These are phyloP conservation scores for Choiromyces venosus DNA, from an alignment of 495 filamentous ascomycete genomes.

Conservation along the genomic window DNA sequence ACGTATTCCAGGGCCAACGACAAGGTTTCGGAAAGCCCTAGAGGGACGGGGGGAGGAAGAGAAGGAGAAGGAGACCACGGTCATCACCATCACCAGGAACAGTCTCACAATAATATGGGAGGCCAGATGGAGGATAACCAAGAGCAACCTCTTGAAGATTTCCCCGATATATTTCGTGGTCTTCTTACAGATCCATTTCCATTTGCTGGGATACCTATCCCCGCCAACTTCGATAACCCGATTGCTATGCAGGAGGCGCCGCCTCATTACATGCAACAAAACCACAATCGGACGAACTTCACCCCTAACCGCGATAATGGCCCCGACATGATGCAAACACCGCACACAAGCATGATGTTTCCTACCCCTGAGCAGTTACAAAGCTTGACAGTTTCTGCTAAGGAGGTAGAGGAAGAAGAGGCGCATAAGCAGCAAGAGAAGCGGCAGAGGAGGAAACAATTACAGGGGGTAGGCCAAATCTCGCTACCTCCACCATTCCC, in stretches of 20 bases:
- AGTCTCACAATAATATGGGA: neutral
- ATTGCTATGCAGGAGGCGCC: slow-evolving; percentile 25
- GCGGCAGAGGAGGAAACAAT: slow-evolving; percentile 28
- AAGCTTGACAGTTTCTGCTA: neutral
- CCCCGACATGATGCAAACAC: slow-evolving; percentile 10
- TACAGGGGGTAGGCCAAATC: slow-evolving; percentile 25
- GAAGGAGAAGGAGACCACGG: slow-evolving; percentile 13
- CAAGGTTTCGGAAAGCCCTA: neutral
- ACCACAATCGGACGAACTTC: slow-evolving; percentile 12
- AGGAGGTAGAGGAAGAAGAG: neutral
- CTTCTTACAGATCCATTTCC: slow-evolving; percentile 29
- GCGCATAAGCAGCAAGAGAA: slow-evolving; percentile 21
- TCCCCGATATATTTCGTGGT: slow-evolving; percentile 33
- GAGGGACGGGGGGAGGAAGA: slow-evolving; percentile 34
- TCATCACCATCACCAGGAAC: slow-evolving; percentile 6
- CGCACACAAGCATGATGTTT: slow-evolving; percentile 21
- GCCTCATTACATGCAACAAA: slow-evolving; percentile 15
- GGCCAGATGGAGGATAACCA: slow-evolving; percentile 7
- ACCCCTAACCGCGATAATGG: slow-evolving; percentile 8
- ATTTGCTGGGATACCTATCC: slow-evolving; percentile 31
- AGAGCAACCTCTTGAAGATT: slow-evolving; percentile 15
- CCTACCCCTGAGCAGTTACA: slow-evolving; percentile 12
- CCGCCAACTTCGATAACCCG: slow-evolving; percentile 31
- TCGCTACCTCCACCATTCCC: slow-evolving; percentile 23
- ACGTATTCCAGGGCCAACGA: neutral